These are phyloP conservation scores for Penicillium cataractarum DNA, from an alignment of 495 filamentous ascomycete species.

Conservation along the genomic window DNA sequence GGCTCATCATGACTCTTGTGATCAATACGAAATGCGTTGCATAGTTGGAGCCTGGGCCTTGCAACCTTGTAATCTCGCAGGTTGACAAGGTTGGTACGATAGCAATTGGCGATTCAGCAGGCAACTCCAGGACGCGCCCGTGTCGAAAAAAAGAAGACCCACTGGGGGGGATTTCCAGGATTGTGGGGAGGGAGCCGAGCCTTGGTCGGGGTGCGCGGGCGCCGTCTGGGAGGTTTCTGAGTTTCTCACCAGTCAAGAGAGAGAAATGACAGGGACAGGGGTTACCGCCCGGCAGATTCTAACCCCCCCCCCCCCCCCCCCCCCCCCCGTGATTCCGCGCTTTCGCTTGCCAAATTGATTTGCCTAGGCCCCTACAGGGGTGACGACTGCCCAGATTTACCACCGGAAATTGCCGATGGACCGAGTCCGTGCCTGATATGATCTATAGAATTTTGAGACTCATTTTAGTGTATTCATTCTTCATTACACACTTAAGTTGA, in stretches of 20 bases:
- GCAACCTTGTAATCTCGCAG: not conserved
- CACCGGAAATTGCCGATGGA: too few species aligned
- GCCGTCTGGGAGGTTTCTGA: too few species aligned
- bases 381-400: too few species aligned
- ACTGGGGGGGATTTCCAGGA: not conserved
- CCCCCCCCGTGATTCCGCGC: too few species aligned
- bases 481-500: too few species aligned
- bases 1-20: constrained; percentile 1
- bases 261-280: not conserved
- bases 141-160: not conserved
- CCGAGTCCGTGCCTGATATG: too few species aligned
- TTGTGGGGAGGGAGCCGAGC: constrained; percentile 2
- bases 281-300: too few species aligned
- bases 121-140: not conserved
- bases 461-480: too few species aligned
- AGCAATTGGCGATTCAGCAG: not conserved
- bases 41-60: not conserved
- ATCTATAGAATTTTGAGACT: too few species aligned
- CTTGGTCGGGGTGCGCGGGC: not conserved
- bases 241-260: not conserved
- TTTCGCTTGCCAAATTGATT: too few species aligned
- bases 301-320: too few species aligned
- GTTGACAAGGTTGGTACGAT: not conserved
- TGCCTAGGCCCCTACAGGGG: too few species aligned
- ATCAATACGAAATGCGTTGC: not conserved